A percentile compares a stretch with the other conserved stretches of the same genome.
These are phyloP conservation scores for Ustilago crameri DNA, from an alignment of 1,284 basidiomycete species.

Conservation along the genomic window DNA sequence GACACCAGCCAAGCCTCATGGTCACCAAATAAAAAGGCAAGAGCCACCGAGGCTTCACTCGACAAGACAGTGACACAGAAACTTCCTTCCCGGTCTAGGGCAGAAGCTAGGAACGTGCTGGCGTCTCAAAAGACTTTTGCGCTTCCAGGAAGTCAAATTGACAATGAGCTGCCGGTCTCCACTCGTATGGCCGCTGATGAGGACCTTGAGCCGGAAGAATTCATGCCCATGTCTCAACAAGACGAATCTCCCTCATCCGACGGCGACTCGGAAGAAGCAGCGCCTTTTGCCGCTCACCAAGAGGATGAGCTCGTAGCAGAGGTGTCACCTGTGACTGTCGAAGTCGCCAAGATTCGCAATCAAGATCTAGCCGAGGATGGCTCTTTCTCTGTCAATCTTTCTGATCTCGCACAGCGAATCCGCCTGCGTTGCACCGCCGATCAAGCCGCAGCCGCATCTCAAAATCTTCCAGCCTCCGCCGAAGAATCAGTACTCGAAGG, in stretches of 20 bases:
- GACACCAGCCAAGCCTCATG: constrained; percentile 41
- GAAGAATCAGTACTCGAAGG: constrained; percentile 57
- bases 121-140: constrained; percentile 19
- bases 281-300: no score
- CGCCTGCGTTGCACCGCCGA: constrained; percentile 16
- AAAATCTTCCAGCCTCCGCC: constrained; percentile 7
- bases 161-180: constrained; percentile 12
- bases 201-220: constrained; percentile 11
- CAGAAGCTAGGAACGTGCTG: constrained; percentile 10
- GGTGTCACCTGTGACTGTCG: background rate
- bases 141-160: constrained; percentile 13
- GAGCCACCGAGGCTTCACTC: constrained; percentile 1
- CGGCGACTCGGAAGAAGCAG: no score
- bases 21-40: constrained; percentile 26
- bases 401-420: constrained; percentile 6
- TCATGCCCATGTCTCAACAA: constrained; percentile 7
- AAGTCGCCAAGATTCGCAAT: background rate
- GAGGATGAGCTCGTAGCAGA: constrained; percentile 1
- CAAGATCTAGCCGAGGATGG: constrained; percentile 1
- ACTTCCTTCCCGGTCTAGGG: constrained; percentile 1
- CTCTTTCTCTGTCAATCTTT: constrained; percentile 9
- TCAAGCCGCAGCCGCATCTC: background rate
- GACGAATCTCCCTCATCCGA: no score
- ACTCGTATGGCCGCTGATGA: constrained; percentile 9
- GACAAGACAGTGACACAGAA: background rate